Conservation (phyloP, 208 protist genomes). For the Tetramitus jugosus region DNA sequence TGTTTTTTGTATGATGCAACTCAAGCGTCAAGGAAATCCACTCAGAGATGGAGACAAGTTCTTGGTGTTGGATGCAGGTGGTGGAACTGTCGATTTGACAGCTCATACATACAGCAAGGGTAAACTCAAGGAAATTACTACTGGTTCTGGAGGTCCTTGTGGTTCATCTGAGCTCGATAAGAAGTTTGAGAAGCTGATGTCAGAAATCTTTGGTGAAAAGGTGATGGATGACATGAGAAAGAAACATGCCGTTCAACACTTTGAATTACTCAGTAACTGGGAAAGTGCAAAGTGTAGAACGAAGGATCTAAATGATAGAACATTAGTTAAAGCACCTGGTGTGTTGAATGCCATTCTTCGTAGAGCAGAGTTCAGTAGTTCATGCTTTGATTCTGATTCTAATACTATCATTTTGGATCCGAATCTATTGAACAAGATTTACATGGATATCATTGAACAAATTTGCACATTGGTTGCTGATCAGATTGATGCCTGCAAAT, state of each 20-base stretch:
- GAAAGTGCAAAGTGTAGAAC: neutral
- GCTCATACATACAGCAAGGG: neutral
- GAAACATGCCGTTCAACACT: neutral
- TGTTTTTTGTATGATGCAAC: neutral
- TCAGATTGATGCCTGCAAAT: too few relatives aligned
- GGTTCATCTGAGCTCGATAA: neutral
- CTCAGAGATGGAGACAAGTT: neutral
- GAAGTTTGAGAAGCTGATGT: neutral
- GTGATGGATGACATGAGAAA: neutral
- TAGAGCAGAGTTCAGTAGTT: too few relatives aligned
- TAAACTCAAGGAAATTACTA: neutral
- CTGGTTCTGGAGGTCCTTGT: neutral
- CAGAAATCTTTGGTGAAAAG: neutral
- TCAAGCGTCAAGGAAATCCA: neutral
- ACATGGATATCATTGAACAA: too few relatives aligned
- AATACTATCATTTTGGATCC: neutral
- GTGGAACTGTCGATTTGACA: conserved; percentile 8
- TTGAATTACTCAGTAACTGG: neutral
- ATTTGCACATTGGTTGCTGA: too few relatives aligned
- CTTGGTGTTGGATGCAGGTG: neutral
- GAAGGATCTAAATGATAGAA: neutral
- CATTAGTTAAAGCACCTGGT: neutral
- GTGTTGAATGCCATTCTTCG: neutral
- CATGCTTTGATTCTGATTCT: too few relatives aligned
- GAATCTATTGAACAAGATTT: neutral